Conservation (phyloP, 2,329 filamentous ascomycete genomes). For the Arthrobotrys entomopaga region DNA sequence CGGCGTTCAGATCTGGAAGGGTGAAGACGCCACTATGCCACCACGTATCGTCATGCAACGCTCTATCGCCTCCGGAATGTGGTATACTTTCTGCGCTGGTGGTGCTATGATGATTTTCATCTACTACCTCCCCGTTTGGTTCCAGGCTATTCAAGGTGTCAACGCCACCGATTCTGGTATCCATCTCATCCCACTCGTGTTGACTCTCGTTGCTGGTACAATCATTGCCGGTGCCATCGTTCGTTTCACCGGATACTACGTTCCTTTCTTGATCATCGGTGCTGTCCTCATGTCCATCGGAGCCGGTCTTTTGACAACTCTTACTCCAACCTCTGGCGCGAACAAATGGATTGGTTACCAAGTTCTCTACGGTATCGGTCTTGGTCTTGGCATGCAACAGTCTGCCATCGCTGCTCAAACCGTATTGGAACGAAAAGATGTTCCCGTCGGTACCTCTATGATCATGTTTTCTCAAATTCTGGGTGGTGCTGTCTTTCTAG, state of each 20-base stretch:
- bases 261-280: slow-evolving; percentile 68
- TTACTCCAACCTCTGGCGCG: slow-evolving; percentile 62
- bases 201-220: slow-evolving; percentile 67
- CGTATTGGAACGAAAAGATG: slow-evolving; percentile 66
- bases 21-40: slow-evolving; percentile 69
- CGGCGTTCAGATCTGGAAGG: slow-evolving; percentile 64
- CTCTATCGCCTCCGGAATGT: slow-evolving; percentile 66
- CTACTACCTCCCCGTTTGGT: slow-evolving; percentile 68
- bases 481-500: slow-evolving; percentile 70
- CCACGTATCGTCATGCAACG: slow-evolving; percentile 68
- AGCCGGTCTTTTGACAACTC: slow-evolving; percentile 67
- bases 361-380: slow-evolving; percentile 66
- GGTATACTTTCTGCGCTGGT: slow-evolving; percentile 66
- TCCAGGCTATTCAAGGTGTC: slow-evolving; percentile 68
- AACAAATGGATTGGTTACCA: slow-evolving; percentile 64
- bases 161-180: slow-evolving; percentile 68
- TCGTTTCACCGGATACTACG: slow-evolving; percentile 70
- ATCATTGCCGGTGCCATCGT: slow-evolving; percentile 66
- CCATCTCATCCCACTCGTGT: slow-evolving; percentile 68
- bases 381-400: slow-evolving; percentile 71
- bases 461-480: slow-evolving; percentile 71
- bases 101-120: slow-evolving; percentile 68
- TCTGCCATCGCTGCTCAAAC: slow-evolving; percentile 69
- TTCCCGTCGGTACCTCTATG: slow-evolving; percentile 69
- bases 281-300: slow-evolving; percentile 67